Evolutionary conservation across 2,329 filamentous ascomycete genomes (phyloP).

Genomic region (Fusarium illudens): DNA sequence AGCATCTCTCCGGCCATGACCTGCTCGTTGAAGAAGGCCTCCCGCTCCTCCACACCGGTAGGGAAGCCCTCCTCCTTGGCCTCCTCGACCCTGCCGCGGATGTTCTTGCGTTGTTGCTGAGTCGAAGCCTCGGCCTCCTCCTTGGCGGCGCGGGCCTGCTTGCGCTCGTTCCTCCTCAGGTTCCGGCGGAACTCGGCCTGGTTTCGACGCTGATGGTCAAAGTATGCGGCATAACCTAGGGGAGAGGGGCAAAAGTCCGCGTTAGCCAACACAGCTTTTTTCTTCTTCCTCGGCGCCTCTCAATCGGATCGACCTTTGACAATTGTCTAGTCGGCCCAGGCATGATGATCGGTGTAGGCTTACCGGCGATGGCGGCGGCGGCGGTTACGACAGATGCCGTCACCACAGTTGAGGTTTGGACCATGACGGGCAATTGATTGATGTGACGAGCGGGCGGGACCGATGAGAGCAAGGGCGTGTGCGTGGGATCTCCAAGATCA

Average conservation of each 20-base stretch:
- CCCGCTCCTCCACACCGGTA: constrained; percentile 87
- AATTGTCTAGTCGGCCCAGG: neutral
- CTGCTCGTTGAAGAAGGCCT: constrained; percentile 96
- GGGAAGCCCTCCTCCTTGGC: constrained; percentile 95
- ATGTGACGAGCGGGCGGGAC: constrained; percentile 22
- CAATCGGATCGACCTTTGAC: neutral
- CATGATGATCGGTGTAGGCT: constrained; percentile 23
- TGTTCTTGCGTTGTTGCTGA: constrained; percentile 73
- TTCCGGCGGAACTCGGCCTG: constrained; percentile 72
- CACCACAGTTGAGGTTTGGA: constrained; percentile 64
- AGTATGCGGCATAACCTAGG: constrained; percentile 72
- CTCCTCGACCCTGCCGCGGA: constrained; percentile 78
- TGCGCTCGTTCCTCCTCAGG: constrained; percentile 78
- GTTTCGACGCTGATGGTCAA: constrained; percentile 72
- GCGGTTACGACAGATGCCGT: constrained; percentile 69
- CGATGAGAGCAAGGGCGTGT: constrained; percentile 12
- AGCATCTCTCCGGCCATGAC: constrained; percentile 88
- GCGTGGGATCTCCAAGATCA: constrained; percentile 13
- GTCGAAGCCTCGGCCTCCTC: constrained; percentile 73
- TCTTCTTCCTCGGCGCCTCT: neutral
- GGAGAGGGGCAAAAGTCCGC: neutral
- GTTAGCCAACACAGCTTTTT: constrained; percentile 27
- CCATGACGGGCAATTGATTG: constrained; percentile 46
- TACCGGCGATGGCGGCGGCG: constrained; percentile 69
- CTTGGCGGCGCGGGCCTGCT: constrained; percentile 74